phyloP scores from a whole-genome alignment of 495 filamentous ascomycete species.

The Stereocaulon alpinum region DNA sequence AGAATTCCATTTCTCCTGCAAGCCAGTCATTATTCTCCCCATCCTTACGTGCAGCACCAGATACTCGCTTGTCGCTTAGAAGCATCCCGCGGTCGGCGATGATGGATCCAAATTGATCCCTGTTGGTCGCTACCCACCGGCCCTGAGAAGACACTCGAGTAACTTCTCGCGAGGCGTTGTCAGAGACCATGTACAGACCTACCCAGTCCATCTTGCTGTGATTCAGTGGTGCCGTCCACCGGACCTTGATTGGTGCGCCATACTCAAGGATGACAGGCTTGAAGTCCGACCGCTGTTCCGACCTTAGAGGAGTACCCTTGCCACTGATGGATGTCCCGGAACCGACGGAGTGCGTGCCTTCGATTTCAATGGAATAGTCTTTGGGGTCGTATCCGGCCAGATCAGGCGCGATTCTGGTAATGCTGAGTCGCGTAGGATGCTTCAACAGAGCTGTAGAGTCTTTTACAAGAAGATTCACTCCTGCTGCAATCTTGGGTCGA shows the following conservation, averaged over 20 bases:
- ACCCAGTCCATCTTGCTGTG: slow-evolving; percentile 95
- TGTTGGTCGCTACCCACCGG: slow-evolving; percentile 75
- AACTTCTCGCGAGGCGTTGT: slow-evolving; percentile 75
- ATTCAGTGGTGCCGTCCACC: slow-evolving; percentile 83
- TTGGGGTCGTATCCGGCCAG: slow-evolving; percentile 74
- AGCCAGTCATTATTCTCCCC: slow-evolving; percentile 41
- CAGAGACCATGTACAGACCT: slow-evolving; percentile 85
- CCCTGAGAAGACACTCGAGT: slow-evolving; percentile 79
- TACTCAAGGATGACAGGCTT: slow-evolving; percentile 77
- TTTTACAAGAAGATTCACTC: slow-evolving; percentile 74
- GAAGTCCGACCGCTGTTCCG: slow-evolving; percentile 44
- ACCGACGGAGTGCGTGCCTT: slow-evolving; percentile 48
- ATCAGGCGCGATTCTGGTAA: slow-evolving; percentile 71
- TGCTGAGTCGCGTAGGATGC: slow-evolving; percentile 79
- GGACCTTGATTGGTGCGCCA: slow-evolving; percentile 79
- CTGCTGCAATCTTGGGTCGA: slow-evolving; percentile 75
- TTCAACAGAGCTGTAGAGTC: slow-evolving; percentile 85
- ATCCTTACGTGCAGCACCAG: slow-evolving; percentile 35
- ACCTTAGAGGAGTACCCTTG: slow-evolving; percentile 41
- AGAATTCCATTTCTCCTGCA: slow-evolving; percentile 74
- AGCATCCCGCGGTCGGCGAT: slow-evolving; percentile 73
- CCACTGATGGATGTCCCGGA: slow-evolving; percentile 40
- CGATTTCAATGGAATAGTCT: slow-evolving; percentile 68
- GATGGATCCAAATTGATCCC: slow-evolving; percentile 65
- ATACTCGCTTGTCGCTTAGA: slow-evolving; percentile 47